Conservation (phyloP, 306 rosid genomes). For the Prosopis cineraria region DNA sequence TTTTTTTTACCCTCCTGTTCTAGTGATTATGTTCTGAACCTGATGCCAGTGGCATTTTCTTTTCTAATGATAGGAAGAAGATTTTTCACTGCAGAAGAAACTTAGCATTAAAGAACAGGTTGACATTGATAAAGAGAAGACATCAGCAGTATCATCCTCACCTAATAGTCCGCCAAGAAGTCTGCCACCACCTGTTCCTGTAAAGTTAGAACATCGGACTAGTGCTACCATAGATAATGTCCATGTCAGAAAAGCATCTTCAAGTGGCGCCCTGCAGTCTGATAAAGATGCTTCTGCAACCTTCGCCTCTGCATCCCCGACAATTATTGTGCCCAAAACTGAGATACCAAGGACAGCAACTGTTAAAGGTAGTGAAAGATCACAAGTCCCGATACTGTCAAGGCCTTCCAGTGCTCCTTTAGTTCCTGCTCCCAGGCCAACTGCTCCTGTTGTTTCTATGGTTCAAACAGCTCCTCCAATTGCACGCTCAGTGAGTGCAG, state of each 20-base stretch:
- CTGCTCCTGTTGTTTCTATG: constrained; percentile 70
- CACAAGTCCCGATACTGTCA: constrained; percentile 60
- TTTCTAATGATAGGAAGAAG: constrained; percentile 64
- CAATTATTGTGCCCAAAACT: constrained; percentile 49
- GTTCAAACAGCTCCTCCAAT: constrained; percentile 78
- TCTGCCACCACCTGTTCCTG: constrained; percentile 40
- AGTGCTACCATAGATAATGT: constrained; percentile 45
- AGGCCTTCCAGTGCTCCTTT: constrained; percentile 90
- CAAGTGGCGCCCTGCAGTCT: constrained; percentile 48
- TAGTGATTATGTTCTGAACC: neutral
- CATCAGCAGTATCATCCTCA: constrained; percentile 53
- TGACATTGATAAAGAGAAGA: constrained; percentile 66
- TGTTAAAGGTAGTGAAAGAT: constrained; percentile 59
- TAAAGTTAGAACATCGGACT: constrained; percentile 51
- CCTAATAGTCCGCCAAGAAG: constrained; percentile 57
- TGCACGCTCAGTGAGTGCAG: constrained; percentile 83
- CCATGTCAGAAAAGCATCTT: constrained; percentile 52
- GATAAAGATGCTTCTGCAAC: constrained; percentile 55
- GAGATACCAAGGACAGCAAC: constrained; percentile 60
- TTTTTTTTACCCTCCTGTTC: neutral
- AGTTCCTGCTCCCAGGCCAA: constrained; percentile 75
- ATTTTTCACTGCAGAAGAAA: constrained; percentile 55
- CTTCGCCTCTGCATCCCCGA: constrained; percentile 44
- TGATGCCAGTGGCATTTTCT: constrained; percentile 32
- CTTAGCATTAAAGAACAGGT: constrained; percentile 55